Evolutionary conservation across 805 yeast genomes (phyloP), one percentile per base, ranked within the genome.

Genomic region (Komagataella pseudopastoris): DNA sequence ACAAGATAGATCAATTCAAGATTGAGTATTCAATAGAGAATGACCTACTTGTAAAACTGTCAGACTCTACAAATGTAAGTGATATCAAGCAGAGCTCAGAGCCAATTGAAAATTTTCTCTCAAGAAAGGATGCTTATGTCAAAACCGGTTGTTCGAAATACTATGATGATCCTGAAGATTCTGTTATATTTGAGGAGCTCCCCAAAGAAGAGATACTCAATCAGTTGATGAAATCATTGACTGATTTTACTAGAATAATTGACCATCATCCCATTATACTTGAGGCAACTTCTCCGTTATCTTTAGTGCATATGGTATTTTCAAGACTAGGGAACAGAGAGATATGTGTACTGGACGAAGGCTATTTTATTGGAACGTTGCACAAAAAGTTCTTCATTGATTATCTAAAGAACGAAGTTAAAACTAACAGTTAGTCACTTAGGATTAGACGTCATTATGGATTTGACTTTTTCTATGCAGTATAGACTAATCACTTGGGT

Each of bases 331-430:
- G 83, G 1, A 71, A 69, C 44, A 60, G 82, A 46, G 64, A 65
- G 50, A 75, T 77, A 1, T 70, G 77, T 51, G 72, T 76, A 1
- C 60, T 72, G 23, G 56, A 68, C 12, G 67, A 72, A 30, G 82
- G 81, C 10, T 60, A 64, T 51, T 77, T 70, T 58, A 68, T 69
- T 52, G 82, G 82, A 1, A 67, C 77, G 4, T 60, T 78, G 53
- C 81, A 79, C 57, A 76, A 75, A 60, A 78, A 78, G 60, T 68
- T 69, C 46, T 71, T 76, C 55, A 74, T 78, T 51, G 80, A 76
- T 51, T 74, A 62, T 24, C 48, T 30, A 30, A 30, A 30, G 12
- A 45, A 20, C 12, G 47, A 45, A 10, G 23, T 10, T 2, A 45
- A 45, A 45, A 4, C 23, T 45, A 10, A 10, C 20, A 18, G 14